Conservation (phyloP, 768 basidiomycete genomes). For the Pholiota microspora region DNA sequence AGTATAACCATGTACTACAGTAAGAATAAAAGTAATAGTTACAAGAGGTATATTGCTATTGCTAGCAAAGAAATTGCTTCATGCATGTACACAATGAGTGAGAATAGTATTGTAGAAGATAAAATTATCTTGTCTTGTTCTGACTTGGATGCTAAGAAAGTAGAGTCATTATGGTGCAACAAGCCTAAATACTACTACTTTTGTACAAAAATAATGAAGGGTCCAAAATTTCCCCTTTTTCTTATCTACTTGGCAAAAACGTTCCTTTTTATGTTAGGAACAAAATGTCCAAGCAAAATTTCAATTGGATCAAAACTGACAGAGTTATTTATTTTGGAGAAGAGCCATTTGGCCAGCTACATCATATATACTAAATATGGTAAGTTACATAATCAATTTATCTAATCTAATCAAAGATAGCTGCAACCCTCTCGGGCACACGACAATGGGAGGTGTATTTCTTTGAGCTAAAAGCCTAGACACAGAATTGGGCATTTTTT, state of each 20-base stretch:
- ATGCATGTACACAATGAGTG: no score
- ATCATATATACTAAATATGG: conserved; percentile 10
- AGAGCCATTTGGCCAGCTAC: conserved; percentile 12
- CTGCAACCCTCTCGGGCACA: conserved; percentile 16
- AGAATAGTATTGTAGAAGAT: no score
- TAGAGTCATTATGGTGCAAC: conserved; percentile 4
- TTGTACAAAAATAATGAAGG: not conserved
- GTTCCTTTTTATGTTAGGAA: conserved; percentile 13
- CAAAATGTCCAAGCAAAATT: conserved; percentile 14
- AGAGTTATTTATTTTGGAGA: conserved; percentile 8
- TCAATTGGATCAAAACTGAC: conserved; percentile 15
- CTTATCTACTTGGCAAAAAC: conserved; percentile 13
- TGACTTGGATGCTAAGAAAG: no score
- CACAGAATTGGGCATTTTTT: conserved; percentile 24
- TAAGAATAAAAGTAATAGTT: not conserved
- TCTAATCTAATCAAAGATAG: conserved; percentile 10
- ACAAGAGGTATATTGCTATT: not conserved
- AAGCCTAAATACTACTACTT: conserved; percentile 3
- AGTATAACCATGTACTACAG: not conserved
- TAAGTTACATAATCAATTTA: not conserved
- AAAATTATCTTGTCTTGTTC: no score
- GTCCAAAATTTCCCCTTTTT: conserved; percentile 5
- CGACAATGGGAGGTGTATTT: conserved; percentile 23
- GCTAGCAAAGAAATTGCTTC: not conserved
- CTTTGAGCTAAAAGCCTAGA: conserved; percentile 26